phyloP scores from a whole-genome alignment of 2,329 filamentous ascomycete genomes.

The Aspergillus unguis region DNA sequence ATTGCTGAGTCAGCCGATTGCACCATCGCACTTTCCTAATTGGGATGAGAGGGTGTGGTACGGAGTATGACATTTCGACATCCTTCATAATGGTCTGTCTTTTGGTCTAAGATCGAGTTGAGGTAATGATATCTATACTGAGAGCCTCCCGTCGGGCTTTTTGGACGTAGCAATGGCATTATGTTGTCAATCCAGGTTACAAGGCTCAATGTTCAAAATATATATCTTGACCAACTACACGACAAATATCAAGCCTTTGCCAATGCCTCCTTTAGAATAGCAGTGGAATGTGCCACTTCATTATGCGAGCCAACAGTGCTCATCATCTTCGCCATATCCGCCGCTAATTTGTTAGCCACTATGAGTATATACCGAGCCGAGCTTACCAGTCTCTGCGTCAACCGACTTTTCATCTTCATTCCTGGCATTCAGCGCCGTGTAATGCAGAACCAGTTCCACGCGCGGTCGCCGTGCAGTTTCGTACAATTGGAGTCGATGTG shows the following conservation, averaged over 20 bases:
- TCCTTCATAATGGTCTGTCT: too few relatives aligned
- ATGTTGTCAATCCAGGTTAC: too few relatives aligned
- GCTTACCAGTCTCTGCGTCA: slow-evolving; percentile 18
- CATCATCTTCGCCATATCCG: slow-evolving; percentile 24
- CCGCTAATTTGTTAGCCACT: slow-evolving; percentile 13
- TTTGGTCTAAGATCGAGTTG: too few relatives aligned
- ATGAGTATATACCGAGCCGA: neutral
- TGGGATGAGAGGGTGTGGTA: too few relatives aligned
- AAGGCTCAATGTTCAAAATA: too few relatives aligned
- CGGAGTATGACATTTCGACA: too few relatives aligned
- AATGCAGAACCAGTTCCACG: slow-evolving; percentile 20
- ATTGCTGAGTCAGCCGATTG: neutral
- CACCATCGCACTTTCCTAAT: too few relatives aligned
- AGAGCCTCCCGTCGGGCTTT: too few relatives aligned
- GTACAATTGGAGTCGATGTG: slow-evolving; percentile 18
- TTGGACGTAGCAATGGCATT: too few relatives aligned
- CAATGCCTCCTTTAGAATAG: neutral
- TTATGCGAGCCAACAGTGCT: slow-evolving; percentile 22
- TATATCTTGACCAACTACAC: too few relatives aligned
- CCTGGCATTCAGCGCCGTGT: slow-evolving; percentile 23
- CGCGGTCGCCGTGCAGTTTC: slow-evolving; percentile 19
- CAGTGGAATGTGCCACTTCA: slow-evolving; percentile 12
- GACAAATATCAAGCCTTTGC: too few relatives aligned
- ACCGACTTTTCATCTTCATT: slow-evolving; percentile 20
- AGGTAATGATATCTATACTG: too few relatives aligned